Evolutionary conservation across 192 early-diverging fungal genomes (phyloP), one percentile per base, ranked within the genome.

Genomic region (Funneliformis geosporum): DNA sequence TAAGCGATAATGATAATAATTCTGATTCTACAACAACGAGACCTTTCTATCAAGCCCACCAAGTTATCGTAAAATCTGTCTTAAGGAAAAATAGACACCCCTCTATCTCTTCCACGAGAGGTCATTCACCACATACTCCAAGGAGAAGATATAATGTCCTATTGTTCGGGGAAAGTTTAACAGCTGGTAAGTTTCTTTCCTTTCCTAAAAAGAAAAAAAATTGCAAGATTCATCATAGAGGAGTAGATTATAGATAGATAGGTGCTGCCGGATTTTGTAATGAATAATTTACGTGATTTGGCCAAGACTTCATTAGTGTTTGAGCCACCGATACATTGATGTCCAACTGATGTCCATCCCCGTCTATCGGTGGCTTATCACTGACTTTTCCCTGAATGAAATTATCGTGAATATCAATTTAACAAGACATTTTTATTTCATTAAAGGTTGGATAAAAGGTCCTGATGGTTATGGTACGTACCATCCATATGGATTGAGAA

Each of bases 131-230:
- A 38, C 11, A 65, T 18, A n/a, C 10, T 8, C 76, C 76, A 38
- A 44, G 64, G 38, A 77, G 76, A 59, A 64, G 76, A 50, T 77
- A 77, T 44, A 77, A 77, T 21, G 25, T 77, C 9, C 47, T 77
- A 21, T 28, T 77, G n/a, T 77, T 77, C 33, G 76, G 76, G 2
- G 76, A 77, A 27, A 77, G 62, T 77, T 66, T 77, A 67, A 77
- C 76, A 66, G 76, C 76, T 47, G 76, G 76, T 77, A 50, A 46
- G 62, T 50, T 46, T n/a, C 44, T 72, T 42, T 42, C 10, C 40
- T 42, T 68, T 68, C 11, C 11, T 68, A 28, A 27, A 10, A 60
- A n/a, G 33, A 33, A 33, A 33, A 33, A 33, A 33, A 33, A 33
- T 33, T 33, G 33, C 33, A 33, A 33, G 33, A 33, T 33, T 33